Evolutionary conservation across 176 grass and related monocot species (phyloP), one percentile per base, ranked within the genome.

Genomic region (Ensete ventricosum): DNA sequence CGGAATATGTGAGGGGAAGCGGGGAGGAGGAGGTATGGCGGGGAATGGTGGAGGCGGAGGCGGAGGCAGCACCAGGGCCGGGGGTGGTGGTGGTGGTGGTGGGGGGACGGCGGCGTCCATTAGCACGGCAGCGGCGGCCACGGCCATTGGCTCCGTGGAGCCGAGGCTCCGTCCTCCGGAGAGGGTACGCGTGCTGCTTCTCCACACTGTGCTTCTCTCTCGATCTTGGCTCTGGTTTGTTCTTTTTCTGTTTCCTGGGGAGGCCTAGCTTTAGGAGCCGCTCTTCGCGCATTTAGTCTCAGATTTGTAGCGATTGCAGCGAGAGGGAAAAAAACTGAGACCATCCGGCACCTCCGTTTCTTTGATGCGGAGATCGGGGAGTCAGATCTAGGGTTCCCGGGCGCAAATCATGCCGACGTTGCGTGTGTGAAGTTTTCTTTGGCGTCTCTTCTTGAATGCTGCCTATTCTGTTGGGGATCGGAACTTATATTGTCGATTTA

Each of bases 141-240:
- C 74, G 55, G 74, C 34, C 34, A 76, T 76, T 64, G 74, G 55
- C 23, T 63, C 74, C 9, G 74, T 50, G 29, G 74, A 76, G 74
- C 26, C 34, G 23, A 62, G 57, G 55, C 27, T 62, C 34, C 74
- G 34, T 12, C 55, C 74, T 57, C 55, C 24, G 27, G 57, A 76
- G 57, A 64, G 74, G 74, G 74, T 76, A 49, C 34, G 74, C 14
- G 16, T 9, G n/a, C 71, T 59, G 54, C 25, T 52, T 29, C 16
- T 8, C 13, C 57, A 1, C 27, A 16, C 2, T 22, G 17, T 50
- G 8, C 49, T 48, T 76, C 73, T 13, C 43, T 64, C 3, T 76
- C 58, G 16, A 14, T 62, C 13, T 50, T 26, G 27, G 20, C 29
- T 8, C 14, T 63, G 16, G 16, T n/a, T 63, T 76, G 19, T 50